Evolutionary conservation across 2,329 filamentous ascomycete species (phyloP), one percentile per base, ranked within the genome.

Genomic region (Fusarium sp.): DNA sequence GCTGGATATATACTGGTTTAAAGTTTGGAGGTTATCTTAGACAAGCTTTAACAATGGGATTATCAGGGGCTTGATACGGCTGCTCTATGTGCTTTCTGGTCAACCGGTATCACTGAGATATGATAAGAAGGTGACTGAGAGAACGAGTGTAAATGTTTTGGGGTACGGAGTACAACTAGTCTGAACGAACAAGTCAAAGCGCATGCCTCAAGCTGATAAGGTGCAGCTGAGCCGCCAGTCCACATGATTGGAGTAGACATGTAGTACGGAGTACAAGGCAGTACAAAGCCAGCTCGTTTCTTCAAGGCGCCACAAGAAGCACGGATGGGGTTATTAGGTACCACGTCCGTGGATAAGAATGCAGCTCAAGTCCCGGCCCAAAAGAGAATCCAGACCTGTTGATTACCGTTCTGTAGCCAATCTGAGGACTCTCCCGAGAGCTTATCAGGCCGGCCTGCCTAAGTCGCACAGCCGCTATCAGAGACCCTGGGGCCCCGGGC

Each of bases 371-470:
- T 63, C 54, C 66, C 38, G 52, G 54, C 28, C 42, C 54, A 52
- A 54, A 28, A 55, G 42, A 28, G 45, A 56, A 62, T 52, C 62
- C 34, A 64, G 62, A 45, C 68, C 30, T 44, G 26, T 60, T 47
- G 45, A 68, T 45, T 54, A 60, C 52, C 34, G 32, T 41, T 41
- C 42, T 41, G 48, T 45, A 57, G 36, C 66, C 62, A 75, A 75
- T 75, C 66, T 70, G 26, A 57, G 59, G 39, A 38, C 72, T 55
- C 32, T 58, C 55, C 54, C 52, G 44, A 41, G 56, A 34, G 42
- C 73, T 75, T 75, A 75, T 75, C 73, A 73, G 45, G 54, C 57
- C 47, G 42, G 47, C 26, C 50, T 63, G 51, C 41, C 26, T 38
- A 41, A 69, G 44, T 67, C 58, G 54, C 42, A 34, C 34, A 61